These are phyloP conservation scores for Benincasa hispida DNA, from an alignment of 306 rosid species.

Conservation along the genomic window DNA sequence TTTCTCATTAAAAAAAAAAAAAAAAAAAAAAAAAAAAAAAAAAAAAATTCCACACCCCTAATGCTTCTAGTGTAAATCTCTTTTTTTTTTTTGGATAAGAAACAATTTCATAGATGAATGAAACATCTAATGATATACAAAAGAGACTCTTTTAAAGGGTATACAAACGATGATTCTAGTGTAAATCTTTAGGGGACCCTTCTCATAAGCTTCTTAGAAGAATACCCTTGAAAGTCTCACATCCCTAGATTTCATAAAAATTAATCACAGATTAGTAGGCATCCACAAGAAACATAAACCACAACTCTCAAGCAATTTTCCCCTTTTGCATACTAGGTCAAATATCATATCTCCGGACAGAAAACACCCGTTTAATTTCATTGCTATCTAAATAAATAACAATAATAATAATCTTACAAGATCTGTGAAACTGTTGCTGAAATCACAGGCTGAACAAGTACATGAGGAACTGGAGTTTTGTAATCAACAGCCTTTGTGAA, in stretches of 20 bases:
- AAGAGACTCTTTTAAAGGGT: too few relatives aligned
- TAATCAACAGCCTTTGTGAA: slow-evolving; percentile 34
- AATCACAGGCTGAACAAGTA: slow-evolving; percentile 51
- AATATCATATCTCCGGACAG: background rate
- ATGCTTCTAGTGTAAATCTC: background rate
- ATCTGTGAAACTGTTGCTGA: slow-evolving; percentile 57
- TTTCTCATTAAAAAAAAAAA: too few relatives aligned
- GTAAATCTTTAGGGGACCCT: background rate
- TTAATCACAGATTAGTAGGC: background rate
- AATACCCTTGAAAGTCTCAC: background rate
- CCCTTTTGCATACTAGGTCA: background rate
- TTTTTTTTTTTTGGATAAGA: too few relatives aligned
- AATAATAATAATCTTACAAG: slow-evolving; percentile 36
- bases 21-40: too few relatives aligned
- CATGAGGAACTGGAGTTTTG: slow-evolving; percentile 34
- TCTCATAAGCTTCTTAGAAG: background rate
- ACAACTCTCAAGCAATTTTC: background rate
- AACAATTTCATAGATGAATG: too few relatives aligned
- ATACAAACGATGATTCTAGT: background rate
- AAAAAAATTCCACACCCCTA: background rate
- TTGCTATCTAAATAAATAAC: background rate
- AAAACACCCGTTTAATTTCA: background rate
- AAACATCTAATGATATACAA: too few relatives aligned
- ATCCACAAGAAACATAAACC: background rate
- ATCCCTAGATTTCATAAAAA: background rate